Conservation (phyloP, 164 flowering plant species). For the Nelumbo lutea region DNA sequence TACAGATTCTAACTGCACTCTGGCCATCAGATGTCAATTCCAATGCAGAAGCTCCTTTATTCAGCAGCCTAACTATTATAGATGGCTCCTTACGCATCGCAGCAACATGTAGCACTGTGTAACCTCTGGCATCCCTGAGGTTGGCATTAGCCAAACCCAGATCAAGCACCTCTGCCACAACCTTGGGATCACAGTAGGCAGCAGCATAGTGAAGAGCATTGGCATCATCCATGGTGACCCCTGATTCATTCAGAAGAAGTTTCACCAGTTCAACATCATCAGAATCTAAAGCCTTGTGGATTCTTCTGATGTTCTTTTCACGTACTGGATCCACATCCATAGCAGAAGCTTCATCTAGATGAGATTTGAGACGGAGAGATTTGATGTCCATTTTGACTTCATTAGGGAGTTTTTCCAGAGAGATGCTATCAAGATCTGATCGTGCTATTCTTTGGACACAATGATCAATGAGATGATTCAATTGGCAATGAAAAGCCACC, state of each 20-base stretch:
- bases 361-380: slow-evolving; percentile 26
- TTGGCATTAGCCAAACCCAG: slow-evolving; percentile 49
- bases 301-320: slow-evolving; percentile 51
- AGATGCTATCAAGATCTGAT: slow-evolving; percentile 51
- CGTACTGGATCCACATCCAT: slow-evolving; percentile 26
- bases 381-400: slow-evolving; percentile 38
- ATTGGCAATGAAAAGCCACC: slow-evolving; percentile 54
- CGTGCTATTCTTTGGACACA: slow-evolving; percentile 52
- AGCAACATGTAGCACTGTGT: slow-evolving; percentile 68
- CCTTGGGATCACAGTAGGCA: slow-evolving; percentile 70
- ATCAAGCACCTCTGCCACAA: slow-evolving; percentile 49
- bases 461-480: slow-evolving; percentile 36
- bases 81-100: slow-evolving; percentile 71
- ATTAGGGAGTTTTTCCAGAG: slow-evolving; percentile 52
- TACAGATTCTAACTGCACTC: slow-evolving; percentile 48
- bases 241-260: slow-evolving; percentile 51
- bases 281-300: slow-evolving; percentile 62
- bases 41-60: slow-evolving; percentile 50
- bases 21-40: slow-evolving; percentile 50
- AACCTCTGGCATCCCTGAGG: slow-evolving; percentile 44
- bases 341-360: slow-evolving; percentile 12
- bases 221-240: slow-evolving; percentile 56
- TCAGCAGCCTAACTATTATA: slow-evolving; percentile 50
- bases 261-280: slow-evolving; percentile 73
- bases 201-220: slow-evolving; percentile 71